Percentiles rank a stretch among this genome's conserved stretches.
These are phyloP conservation scores for Ophiosphaerella narmari DNA, from an alignment of 2,329 filamentous ascomycete species.

Conservation along the genomic window DNA sequence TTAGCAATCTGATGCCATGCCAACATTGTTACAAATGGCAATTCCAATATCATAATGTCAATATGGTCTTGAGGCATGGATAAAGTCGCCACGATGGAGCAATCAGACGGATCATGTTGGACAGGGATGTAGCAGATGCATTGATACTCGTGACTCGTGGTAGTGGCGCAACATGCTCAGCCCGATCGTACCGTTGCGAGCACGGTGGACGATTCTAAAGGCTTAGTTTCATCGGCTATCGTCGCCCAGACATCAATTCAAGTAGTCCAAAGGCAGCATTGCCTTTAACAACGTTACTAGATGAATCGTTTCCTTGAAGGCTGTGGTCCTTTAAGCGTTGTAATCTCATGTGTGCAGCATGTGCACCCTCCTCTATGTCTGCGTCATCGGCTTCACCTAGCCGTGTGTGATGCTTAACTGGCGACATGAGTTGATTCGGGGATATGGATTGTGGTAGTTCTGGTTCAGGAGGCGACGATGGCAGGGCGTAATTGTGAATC, in stretches of 20 bases:
- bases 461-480: constrained; percentile 34
- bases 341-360: constrained; percentile 25
- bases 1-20: too few species aligned
- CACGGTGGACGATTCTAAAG: too few species aligned
- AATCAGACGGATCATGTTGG: too few species aligned
- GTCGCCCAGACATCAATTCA: constrained; percentile 48
- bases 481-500: constrained; percentile 30
- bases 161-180: too few species aligned
- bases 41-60: too few species aligned
- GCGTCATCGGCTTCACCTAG: constrained; percentile 18
- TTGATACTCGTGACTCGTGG: too few species aligned
- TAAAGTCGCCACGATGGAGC: too few species aligned
- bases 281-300: constrained; percentile 55
- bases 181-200: too few species aligned
- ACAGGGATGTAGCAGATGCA: too few species aligned
- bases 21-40: too few species aligned
- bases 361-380: constrained; percentile 17
- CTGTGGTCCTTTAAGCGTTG: constrained; percentile 34
- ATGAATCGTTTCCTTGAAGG: constrained; percentile 44
- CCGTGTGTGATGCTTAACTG: constrained; percentile 14
- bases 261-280: constrained; percentile 60
- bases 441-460: constrained; percentile 21
- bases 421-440: constrained; percentile 28
- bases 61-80: too few species aligned
- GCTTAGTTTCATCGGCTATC: constrained; percentile 6